phyloP scores from a whole-genome alignment of 2,329 filamentous ascomycete species.

The Trichoderma pleuroti region DNA sequence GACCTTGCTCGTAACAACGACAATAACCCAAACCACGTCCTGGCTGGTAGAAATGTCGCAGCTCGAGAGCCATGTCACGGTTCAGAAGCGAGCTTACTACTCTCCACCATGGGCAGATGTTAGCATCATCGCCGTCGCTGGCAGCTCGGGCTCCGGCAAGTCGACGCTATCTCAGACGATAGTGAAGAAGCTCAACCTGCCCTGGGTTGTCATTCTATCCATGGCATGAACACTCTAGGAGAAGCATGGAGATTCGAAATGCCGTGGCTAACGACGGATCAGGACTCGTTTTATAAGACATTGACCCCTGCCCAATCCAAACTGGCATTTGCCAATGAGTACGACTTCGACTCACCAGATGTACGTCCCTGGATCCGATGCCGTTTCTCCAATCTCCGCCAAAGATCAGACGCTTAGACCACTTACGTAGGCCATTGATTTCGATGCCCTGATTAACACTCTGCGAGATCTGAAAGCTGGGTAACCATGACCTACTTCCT shows the following conservation, averaged over 20 bases:
- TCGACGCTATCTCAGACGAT: conserved; percentile 92
- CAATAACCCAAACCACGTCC: not conserved
- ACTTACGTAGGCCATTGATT: conserved; percentile 70
- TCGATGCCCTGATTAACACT: conserved; percentile 78
- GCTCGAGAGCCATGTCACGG: conserved; percentile 44
- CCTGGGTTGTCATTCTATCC: conserved; percentile 96
- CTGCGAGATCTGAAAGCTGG: conserved; percentile 85
- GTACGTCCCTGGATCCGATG: conserved; percentile 34
- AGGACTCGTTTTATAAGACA: conserved; percentile 98
- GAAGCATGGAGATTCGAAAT: conserved; percentile 4
- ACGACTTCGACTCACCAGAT: conserved; percentile 91
- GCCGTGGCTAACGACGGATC: conserved; percentile 25
- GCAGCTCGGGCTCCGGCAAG: conserved; percentile 91
- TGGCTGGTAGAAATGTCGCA: conserved; percentile 27
- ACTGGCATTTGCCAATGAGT: conserved; percentile 83
- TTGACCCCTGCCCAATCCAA: conserved; percentile 74
- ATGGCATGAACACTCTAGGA: conserved; percentile 60
- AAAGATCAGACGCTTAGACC: not conserved
- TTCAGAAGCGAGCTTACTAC: conserved; percentile 68
- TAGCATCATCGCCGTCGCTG: conserved; percentile 93
- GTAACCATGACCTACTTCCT: conserved; percentile 47
- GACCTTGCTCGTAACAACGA: conserved; percentile 8
- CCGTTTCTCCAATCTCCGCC: not conserved
- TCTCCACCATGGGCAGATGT: conserved; percentile 94
- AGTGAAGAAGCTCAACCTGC: conserved; percentile 81